Evolutionary conservation across 1,284 basidiomycete species (phyloP), one percentile per base, ranked within the genome.

Genomic region (Cryptococcus neoformans): DNA sequence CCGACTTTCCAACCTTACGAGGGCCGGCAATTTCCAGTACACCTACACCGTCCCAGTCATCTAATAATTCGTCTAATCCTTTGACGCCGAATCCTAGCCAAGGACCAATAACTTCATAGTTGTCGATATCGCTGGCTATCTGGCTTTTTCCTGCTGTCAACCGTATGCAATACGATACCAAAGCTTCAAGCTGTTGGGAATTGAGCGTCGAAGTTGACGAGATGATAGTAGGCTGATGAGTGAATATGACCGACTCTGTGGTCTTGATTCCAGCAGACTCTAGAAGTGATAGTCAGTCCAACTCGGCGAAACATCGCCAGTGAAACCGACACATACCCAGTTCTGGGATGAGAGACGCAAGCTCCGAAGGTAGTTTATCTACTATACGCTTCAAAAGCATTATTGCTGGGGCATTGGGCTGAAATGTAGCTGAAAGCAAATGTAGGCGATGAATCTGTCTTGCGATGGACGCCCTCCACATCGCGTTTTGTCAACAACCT

Each of bases 331-430:
- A 62, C 64, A 21, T 39, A 73, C 73, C 73, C 1, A 75, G 64
- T 4, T 59, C 49, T 0, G 68, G 64, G 10, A 74, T 51, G 3
- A 69, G 57, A 1, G 49, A 21, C 3, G 62, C 59, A 7, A 69
- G 59, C 7, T 67, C 37, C 1, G 61, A 46, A 9, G 70, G 69
- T 1, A 75, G 57, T 0, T 44, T 35, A 14, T 53, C 42, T 5
- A 54, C 35, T 8, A 74, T 54, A 7, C 73, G 65, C 50, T 75
- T 75, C 45, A 75, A 69, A 35, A 75, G 62, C 73, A 75, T 75
- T 16, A 5, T 35, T 28, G 28, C 28, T 4, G 28, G 28, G 28
- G 28, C 28, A 28, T 28, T 28, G 28, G 28, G 28, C 2, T 28
- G 28, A 28, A 28, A 28, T 28, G 28, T 28, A 28, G 28, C 4